Evolutionary conservation across 1,139 yeast species (phyloP), one percentile per base, ranked within the genome.

Genomic region (Taphrina communis): DNA sequence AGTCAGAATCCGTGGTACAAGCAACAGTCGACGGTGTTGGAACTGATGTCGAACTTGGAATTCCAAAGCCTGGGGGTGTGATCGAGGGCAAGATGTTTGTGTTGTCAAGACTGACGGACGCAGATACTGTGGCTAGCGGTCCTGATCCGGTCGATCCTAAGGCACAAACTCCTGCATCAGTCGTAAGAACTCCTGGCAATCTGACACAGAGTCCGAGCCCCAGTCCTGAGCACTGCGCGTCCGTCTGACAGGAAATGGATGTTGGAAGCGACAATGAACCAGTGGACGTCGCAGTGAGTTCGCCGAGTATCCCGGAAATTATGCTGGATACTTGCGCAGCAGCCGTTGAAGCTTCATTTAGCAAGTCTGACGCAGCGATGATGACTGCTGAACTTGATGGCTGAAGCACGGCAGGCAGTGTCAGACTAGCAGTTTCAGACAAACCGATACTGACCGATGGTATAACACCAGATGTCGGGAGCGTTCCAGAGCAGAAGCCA

Each of bases 121-220:
- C 42, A 11, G 42, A 39, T 11, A 39, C 42, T 11, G 14, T 39
- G 2, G 42, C 42, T 6, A 25, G 4, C 31, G 31, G 31, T 25
- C 31, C 31, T 25, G 31, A 25, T 25, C 31, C 31, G 4, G 31
- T 19, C 11, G 55, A 35, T 21, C 25, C 46, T 9, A 48, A 46
- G 11, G 51, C 55, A 21, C 65, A 59, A 2, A 17, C 35, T 36
- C 65, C 65, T n/a, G n/a, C 21, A 6, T 36, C 17, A 6, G 44
- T 19, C 5, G 46, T 5, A 7, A 59, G 44, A n/a, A 31, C 31
- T 8, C 35, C 65, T 9, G 35, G 21, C 5, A 48, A 50, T 9
- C 35, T 48, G 31, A 48, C 41, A 59, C 65, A 59, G 25, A 59
- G 42, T n/a, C 55, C 38, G 9, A 59, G 65, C 1, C 65, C 65